phyloP scores from a whole-genome alignment of 495 filamentous ascomycete species.

The Terfezia claveryi region DNA sequence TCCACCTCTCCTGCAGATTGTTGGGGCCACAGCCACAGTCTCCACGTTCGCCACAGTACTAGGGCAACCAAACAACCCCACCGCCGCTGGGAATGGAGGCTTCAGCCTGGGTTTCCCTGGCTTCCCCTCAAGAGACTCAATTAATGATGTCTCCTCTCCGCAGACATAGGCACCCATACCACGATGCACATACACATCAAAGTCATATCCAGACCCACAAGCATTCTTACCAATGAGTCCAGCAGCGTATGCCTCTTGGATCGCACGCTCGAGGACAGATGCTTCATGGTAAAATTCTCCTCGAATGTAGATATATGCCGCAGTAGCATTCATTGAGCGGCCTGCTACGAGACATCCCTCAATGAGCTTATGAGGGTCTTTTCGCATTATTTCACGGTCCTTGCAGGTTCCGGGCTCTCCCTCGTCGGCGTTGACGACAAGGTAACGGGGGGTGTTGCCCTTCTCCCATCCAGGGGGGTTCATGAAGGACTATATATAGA shows the following conservation, averaged over 20 bases:
- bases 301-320: slow-evolving; percentile 98
- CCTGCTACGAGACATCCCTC: slow-evolving; percentile 95
- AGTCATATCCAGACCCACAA: slow-evolving; percentile 89
- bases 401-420: slow-evolving; percentile 98
- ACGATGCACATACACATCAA: slow-evolving; percentile 89
- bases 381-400: slow-evolving; percentile 98
- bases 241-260: slow-evolving; percentile 88
- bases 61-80: slow-evolving; percentile 93
- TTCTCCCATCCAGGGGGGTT: slow-evolving; percentile 99
- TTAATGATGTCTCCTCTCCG: slow-evolving; percentile 91
- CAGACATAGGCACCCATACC: slow-evolving; percentile 92
- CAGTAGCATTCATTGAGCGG: slow-evolving; percentile 90
- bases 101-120: slow-evolving; percentile 95
- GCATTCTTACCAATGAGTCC: slow-evolving; percentile 95
- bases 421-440: slow-evolving; percentile 96
- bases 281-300: slow-evolving; percentile 98
- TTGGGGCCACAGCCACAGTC: slow-evolving; percentile 84
- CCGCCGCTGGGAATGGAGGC: slow-evolving; percentile 91
- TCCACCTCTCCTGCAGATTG: slow-evolving; percentile 79
- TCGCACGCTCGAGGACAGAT: slow-evolving; percentile 75
- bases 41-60: slow-evolving; percentile 97
- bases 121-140: slow-evolving; percentile 95
- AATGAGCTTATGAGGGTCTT: slow-evolving; percentile 94
- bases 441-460: slow-evolving; percentile 82
- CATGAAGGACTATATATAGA: slow-evolving; percentile 67